These are phyloP conservation scores for Gossypium longicalyx DNA, from an alignment of 345 rosid species.

Conservation along the genomic window DNA sequence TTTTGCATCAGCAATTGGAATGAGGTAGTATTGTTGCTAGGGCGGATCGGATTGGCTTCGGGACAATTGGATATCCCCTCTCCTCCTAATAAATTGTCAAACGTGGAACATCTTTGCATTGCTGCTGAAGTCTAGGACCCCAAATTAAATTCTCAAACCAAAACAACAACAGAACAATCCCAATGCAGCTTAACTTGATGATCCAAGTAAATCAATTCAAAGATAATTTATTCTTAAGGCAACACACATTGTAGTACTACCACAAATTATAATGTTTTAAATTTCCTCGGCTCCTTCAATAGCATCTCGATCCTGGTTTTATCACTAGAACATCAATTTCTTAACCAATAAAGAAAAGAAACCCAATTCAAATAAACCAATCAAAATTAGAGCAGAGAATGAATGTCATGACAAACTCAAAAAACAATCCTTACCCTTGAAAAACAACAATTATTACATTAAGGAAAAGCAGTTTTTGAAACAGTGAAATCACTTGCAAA, in stretches of 20 bases:
- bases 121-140: not conserved
- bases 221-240: not conserved
- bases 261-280: not conserved
- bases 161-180: not conserved
- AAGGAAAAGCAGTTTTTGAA: not conserved
- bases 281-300: not conserved
- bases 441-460: slow-evolving; percentile 6
- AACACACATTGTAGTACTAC: not conserved
- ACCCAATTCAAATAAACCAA: not conserved
- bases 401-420: not conserved
- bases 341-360: not conserved
- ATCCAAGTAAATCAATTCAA: not conserved
- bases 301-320: not conserved
- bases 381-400: not conserved
- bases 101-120: not conserved
- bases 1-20: too few species aligned
- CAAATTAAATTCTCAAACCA: not conserved
- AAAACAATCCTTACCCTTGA: slow-evolving; percentile 2
- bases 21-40: too few species aligned
- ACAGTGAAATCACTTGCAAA: not conserved
- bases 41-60: too few species aligned
- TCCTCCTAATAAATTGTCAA: not conserved
- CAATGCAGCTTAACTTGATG: slow-evolving; percentile 2
- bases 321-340: not conserved
- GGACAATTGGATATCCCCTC: not conserved